Conservation (phyloP, 768 basidiomycete species). For the Albatrellus ellisii region DNA sequence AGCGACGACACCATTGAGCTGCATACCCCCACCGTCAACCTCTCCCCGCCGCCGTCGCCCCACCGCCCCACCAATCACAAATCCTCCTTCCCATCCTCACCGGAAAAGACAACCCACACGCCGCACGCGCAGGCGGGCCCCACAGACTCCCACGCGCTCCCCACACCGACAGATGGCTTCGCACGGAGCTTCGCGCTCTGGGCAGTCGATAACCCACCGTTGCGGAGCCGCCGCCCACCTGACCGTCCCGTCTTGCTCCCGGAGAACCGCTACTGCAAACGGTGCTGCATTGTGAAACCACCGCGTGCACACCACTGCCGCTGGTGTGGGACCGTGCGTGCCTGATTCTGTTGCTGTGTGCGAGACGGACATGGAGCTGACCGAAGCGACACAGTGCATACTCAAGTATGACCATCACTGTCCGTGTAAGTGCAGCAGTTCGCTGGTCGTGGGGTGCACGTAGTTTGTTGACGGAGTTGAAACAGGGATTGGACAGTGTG, state of each 20-base stretch:
- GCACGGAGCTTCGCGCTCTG: too few relatives aligned
- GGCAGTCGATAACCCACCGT: background rate
- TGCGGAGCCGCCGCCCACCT: conserved; percentile 20
- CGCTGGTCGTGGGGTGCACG: background rate
- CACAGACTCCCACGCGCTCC: background rate
- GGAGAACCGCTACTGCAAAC: conserved; percentile 52
- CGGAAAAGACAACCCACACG: too few relatives aligned
- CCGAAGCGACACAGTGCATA: conserved; percentile 56
- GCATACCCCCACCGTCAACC: too few relatives aligned
- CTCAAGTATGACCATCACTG: conserved; percentile 84
- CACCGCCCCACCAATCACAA: too few relatives aligned
- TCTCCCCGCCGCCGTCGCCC: too few relatives aligned
- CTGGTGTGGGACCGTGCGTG: conserved; percentile 64
- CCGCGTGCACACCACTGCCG: conserved; percentile 71
- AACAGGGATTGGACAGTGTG: conserved; percentile 86
- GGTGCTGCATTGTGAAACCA: conserved; percentile 59
- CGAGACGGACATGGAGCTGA: background rate
- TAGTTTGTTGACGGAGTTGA: background rate
- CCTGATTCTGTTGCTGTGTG: background rate
- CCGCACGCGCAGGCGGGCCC: too few relatives aligned
- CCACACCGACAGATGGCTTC: background rate
- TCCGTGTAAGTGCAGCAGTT: conserved; percentile 43
- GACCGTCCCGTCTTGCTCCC: conserved; percentile 39
- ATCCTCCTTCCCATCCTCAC: too few relatives aligned
- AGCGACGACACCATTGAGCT: too few relatives aligned